Base-by-base conservation (phyloP, 1,284 basidiomycete genomes). In the Ustilago hordei region DNA sequence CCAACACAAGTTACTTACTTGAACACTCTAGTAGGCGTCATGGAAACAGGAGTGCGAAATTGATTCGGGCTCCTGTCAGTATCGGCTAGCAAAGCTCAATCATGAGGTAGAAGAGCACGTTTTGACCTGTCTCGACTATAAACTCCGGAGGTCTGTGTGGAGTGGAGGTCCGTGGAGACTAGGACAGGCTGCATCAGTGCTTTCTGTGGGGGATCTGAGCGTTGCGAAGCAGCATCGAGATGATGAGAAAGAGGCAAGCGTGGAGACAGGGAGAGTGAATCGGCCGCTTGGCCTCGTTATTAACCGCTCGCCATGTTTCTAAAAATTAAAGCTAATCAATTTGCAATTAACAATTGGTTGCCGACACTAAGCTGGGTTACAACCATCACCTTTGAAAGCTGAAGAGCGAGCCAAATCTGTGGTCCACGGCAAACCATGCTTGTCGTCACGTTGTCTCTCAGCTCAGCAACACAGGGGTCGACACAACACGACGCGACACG, bases 151-250 rank as follows among this genome's bases (percentile, higher is more conserved):
- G 19, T 28, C 8, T 48, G 23, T 19, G n/a, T 41, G 11, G 1
- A 34, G 38, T 54, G 52, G 34, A 38, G 52, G 52, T 38, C 52
- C 52, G 34, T 36, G 52, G 52, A 54, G 52, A 35, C 11, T 3
- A 11, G 32, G 6, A 52, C 31, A 52, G 9, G 1, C 43, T 45
- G 43, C 43, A 15, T 19, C 3, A 28, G 43, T 7, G 17, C 43
- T 45, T 19, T 17, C 7, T 38, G 5, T 8, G 11, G 13, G 43
- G 43, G 43, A 45, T 23, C n/a, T 45, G 43, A 23, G 43, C 43
- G 6, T 45, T 45, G n/a, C 11, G 19, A 8, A 45, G 19, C n/a
- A n/a, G 43, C 19, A 8, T 15, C 17, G 43, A 45, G 43, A 45
- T 11, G 43, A 45, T 45, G n/a, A 45, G 7, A 19, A 19, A 45